Conservation (phyloP, 805 yeast genomes). For the Candida sithepensis region DNA sequence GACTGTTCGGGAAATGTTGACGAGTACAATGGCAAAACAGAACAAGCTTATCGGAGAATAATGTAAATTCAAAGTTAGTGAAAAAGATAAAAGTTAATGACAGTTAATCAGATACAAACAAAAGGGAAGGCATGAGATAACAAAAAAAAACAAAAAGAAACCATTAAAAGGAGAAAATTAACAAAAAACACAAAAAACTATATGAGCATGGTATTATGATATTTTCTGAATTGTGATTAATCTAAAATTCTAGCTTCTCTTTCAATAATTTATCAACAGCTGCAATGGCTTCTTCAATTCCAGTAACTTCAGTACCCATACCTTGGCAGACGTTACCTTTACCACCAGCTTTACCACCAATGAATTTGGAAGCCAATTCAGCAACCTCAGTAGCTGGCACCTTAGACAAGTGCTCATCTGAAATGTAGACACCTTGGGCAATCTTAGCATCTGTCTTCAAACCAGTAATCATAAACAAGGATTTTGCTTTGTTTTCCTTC, state of each 20-base stretch:
- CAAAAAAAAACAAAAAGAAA: too few relatives aligned
- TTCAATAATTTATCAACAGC: slow-evolving; percentile 60
- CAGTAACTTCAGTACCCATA: slow-evolving; percentile 80
- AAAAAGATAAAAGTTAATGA: too few relatives aligned
- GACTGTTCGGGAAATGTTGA: too few relatives aligned
- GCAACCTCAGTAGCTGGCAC: slow-evolving; percentile 77
- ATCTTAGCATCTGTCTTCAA: slow-evolving; percentile 57
- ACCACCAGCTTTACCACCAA: slow-evolving; percentile 99
- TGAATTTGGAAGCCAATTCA: slow-evolving; percentile 57
- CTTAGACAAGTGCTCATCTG: slow-evolving; percentile 62
- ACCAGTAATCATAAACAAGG: slow-evolving; percentile 79
- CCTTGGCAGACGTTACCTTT: slow-evolving; percentile 96
- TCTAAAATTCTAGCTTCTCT: slow-evolving; percentile 44
- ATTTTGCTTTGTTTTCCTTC: slow-evolving; percentile 67
- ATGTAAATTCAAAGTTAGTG: too few relatives aligned
- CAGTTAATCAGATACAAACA: too few relatives aligned
- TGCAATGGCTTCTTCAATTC: slow-evolving; percentile 68
- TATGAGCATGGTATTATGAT: not conserved
- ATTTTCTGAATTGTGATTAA: not conserved
- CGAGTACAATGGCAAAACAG: too few relatives aligned
- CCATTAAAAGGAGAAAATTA: not conserved
- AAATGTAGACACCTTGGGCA: slow-evolving; percentile 92
- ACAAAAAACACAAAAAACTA: not conserved
- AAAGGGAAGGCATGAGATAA: too few relatives aligned
- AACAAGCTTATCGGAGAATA: too few relatives aligned